These are phyloP conservation scores for Cucumis melo DNA, from an alignment of 306 rosid species.

Conservation along the genomic window DNA sequence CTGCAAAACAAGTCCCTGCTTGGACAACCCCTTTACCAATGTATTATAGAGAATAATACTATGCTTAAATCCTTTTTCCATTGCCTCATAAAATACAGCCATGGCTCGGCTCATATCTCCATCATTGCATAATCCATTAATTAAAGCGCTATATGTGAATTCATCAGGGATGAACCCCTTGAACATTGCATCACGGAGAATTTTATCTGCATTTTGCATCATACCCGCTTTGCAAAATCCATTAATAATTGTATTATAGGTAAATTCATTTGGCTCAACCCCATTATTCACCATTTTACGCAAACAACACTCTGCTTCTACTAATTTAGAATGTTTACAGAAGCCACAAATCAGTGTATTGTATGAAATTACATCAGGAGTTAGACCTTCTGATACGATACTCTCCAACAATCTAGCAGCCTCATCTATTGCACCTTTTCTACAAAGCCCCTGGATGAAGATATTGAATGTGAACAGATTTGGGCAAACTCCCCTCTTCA, in stretches of 20 bases:
- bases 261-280: constrained; percentile 57
- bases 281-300: constrained; percentile 73
- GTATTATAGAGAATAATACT: constrained; percentile 62
- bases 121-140: constrained; percentile 53
- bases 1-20: constrained; percentile 61
- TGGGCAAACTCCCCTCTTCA: constrained; percentile 62
- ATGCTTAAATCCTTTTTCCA: constrained; percentile 50
- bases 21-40: constrained; percentile 65
- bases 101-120: constrained; percentile 58
- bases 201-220: constrained; percentile 54
- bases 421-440: constrained; percentile 29
- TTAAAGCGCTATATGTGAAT: constrained; percentile 67
- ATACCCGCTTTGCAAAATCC: constrained; percentile 69
- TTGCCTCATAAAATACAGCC: constrained; percentile 48
- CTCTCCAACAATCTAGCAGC: constrained; percentile 41
- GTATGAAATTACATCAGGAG: constrained; percentile 74
- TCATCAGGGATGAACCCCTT: constrained; percentile 81
- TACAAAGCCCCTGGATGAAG: constrained; percentile 68
- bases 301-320: constrained; percentile 54
- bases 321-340: constrained; percentile 49
- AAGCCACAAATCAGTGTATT: constrained; percentile 66
- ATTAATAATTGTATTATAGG: constrained; percentile 65
- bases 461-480: constrained; percentile 79
- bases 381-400: constrained; percentile 36
- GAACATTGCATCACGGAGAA: constrained; percentile 61